Evolutionary conservation across 1,284 basidiomycete species (phyloP).

Genomic region (Trametes hirsuta): DNA sequence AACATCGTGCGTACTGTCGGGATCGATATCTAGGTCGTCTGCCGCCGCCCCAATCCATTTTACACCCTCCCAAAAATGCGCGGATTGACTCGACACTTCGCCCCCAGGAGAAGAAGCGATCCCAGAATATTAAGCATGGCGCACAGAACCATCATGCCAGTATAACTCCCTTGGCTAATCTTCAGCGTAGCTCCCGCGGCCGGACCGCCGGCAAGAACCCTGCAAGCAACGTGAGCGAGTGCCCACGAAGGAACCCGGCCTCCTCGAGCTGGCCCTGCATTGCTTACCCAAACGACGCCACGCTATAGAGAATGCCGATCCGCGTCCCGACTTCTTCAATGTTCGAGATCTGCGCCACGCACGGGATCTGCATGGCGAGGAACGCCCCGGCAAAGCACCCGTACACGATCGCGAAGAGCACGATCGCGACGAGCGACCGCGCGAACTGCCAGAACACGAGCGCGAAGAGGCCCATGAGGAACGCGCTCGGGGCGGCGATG

Average conservation of each 20-base stretch:
- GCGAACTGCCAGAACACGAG: conserved; percentile 40
- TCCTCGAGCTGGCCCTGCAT: conserved; percentile 20
- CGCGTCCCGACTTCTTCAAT: conserved; percentile 58
- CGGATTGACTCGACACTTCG: conserved; percentile 49
- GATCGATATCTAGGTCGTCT: not conserved
- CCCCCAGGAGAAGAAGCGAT: conserved; percentile 51
- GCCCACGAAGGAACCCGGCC: not conserved
- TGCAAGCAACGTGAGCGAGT: conserved; percentile 28
- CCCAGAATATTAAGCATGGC: conserved; percentile 57
- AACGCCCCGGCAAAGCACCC: conserved; percentile 44
- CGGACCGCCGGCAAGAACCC: conserved; percentile 61
- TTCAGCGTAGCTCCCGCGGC: conserved; percentile 55
- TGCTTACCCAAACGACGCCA: conserved; percentile 66
- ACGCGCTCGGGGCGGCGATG: conserved; percentile 27
- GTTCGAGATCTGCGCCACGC: conserved; percentile 46
- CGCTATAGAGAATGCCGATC: conserved; percentile 61
- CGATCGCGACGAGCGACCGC: conserved; percentile 36
- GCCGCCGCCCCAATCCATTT: not conserved
- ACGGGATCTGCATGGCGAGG: conserved; percentile 29
- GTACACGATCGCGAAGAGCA: conserved; percentile 57
- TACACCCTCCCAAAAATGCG: conserved; percentile 45
- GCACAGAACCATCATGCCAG: conserved; percentile 55
- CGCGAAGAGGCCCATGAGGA: conserved; percentile 21
- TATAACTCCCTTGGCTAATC: conserved; percentile 47
- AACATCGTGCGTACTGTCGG: too few relatives aligned